Percentiles rank a stretch among this genome's conserved stretches.
phyloP scores from a whole-genome alignment of 345 rosid species.

The Eucalyptus caleyi region DNA sequence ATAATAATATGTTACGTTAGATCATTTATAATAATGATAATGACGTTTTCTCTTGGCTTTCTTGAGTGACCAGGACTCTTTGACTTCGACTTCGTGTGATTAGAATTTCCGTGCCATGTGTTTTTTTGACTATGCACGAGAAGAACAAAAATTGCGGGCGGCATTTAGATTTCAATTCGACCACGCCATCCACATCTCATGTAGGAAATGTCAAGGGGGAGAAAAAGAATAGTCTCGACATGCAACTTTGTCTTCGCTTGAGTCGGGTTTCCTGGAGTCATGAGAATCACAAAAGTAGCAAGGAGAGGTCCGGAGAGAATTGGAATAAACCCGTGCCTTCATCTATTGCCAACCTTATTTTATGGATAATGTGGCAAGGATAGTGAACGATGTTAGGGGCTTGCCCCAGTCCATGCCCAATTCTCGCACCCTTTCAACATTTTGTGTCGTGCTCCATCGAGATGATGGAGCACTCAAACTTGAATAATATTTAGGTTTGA shows the following conservation, averaged over 20 bases:
- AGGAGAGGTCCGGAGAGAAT: neutral
- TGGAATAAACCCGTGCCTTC: neutral
- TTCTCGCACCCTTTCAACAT: neutral
- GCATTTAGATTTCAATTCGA: neutral
- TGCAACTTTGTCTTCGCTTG: neutral
- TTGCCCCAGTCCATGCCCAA: neutral
- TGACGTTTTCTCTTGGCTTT: neutral
- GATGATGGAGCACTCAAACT: neutral
- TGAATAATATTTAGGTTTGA: neutral
- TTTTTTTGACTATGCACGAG: neutral
- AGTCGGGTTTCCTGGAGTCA: neutral
- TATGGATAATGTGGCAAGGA: neutral
- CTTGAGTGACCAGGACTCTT: neutral
- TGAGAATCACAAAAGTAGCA: neutral
- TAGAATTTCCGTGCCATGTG: neutral
- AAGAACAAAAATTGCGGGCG: neutral
- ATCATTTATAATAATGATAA: neutral
- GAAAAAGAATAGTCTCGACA: neutral
- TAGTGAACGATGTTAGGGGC: neutral
- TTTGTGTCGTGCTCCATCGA: neutral
- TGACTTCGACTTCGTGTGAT: neutral
- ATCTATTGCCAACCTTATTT: neutral
- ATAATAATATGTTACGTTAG: neutral
- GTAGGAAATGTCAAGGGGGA: neutral
- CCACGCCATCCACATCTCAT: neutral